These are phyloP conservation scores for Cyclocybe cylindracea DNA, from an alignment of 768 basidiomycete genomes.

Conservation along the genomic window DNA sequence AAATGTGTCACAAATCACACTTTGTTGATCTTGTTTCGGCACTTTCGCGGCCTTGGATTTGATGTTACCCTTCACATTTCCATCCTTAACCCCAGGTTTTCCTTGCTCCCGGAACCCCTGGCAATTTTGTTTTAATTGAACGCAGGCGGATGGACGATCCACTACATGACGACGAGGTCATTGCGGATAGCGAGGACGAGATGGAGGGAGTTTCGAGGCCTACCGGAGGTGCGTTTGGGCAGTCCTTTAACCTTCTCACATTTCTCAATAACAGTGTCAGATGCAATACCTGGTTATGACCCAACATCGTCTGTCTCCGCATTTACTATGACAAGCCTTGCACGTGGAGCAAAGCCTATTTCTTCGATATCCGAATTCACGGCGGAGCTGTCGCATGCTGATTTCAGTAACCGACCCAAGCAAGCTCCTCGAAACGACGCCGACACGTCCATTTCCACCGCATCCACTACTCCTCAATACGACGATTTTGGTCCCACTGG, in stretches of 20 bases:
- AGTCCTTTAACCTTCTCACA: neutral
- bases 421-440: neutral
- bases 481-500: constrained; percentile 13
- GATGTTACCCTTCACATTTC: neutral
- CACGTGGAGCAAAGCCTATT: neutral
- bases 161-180: constrained; percentile 37
- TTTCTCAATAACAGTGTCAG: neutral
- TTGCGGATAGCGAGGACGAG: constrained; percentile 45
- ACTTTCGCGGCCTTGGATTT: neutral
- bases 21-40: constrained; percentile 19
- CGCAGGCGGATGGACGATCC: neutral
- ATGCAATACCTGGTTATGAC: neutral
- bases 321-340: constrained; percentile 5
- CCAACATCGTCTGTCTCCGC: constrained; percentile 7
- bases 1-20: constrained; percentile 2
- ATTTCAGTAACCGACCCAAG: no score
- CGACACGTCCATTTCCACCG: constrained; percentile 7
- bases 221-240: neutral
- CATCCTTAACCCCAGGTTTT: no score
- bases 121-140: no score
- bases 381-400: neutral
- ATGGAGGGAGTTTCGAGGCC: constrained; percentile 9
- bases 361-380: constrained; percentile 18
- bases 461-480: constrained; percentile 6
- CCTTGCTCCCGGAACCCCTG: no score